Percentiles rank a stretch among this genome's conserved stretches.
These are phyloP conservation scores for Euphorbia corollata DNA, from an alignment of 441 rosid genomes.

Conservation along the genomic window DNA sequence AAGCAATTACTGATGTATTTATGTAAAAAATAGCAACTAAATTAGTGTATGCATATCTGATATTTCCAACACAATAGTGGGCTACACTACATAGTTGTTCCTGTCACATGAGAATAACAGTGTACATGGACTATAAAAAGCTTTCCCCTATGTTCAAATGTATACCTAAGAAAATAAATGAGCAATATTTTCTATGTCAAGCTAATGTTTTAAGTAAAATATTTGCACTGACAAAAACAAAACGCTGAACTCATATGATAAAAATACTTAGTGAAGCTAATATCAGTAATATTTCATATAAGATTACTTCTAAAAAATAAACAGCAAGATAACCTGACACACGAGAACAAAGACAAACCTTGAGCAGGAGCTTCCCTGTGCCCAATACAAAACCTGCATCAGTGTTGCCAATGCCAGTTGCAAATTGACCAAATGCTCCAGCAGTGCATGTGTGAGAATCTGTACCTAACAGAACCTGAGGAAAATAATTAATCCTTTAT, in stretches of 20 bases:
- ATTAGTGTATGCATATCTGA: neutral
- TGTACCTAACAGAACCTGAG: slow-evolving; percentile 82
- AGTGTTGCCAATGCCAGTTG: slow-evolving; percentile 96
- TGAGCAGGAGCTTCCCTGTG: slow-evolving; percentile 82
- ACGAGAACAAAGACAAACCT: slow-evolving; percentile 39
- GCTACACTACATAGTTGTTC: neutral
- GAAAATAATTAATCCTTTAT: slow-evolving; percentile 11
- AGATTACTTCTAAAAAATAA: too few species aligned
- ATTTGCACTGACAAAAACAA: neutral
- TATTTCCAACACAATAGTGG: neutral
- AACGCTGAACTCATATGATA: neutral
- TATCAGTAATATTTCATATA: too few species aligned
- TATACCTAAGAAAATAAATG: neutral
- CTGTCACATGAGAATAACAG: neutral
- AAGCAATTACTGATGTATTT: neutral
- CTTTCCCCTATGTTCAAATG: neutral
- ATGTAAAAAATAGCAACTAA: neutral
- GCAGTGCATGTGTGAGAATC: slow-evolving; percentile 98
- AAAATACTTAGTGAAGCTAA: neutral
- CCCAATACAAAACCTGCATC: slow-evolving; percentile 95
- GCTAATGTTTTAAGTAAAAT: neutral
- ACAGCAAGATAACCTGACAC: too few species aligned
- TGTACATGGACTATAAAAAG: neutral
- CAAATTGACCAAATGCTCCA: slow-evolving; percentile 97
- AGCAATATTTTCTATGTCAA: neutral